Percentiles rank a stretch among this genome's conserved stretches.
phyloP scores from a whole-genome alignment of 129 eudicot species.

The Flaveria sonorensis region DNA sequence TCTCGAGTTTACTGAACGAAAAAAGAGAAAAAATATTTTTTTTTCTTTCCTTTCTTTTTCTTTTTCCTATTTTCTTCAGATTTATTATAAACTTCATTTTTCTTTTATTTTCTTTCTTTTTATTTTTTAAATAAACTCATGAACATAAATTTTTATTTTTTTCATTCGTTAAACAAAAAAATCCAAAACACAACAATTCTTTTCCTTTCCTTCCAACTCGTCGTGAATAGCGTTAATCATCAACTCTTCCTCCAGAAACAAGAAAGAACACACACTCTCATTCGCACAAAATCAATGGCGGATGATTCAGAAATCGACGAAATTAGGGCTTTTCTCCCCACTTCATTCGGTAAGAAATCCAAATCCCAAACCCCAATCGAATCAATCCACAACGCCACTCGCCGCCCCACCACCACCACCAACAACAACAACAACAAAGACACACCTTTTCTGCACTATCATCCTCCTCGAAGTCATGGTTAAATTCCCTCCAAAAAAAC shows the following conservation, averaged over 20 bases:
- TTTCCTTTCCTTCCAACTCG: no score
- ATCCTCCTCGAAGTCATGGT: constrained; percentile 67
- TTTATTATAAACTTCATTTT: no score
- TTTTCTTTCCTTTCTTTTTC: no score
- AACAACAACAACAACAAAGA: constrained; percentile 1
- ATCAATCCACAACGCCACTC: constrained; percentile 80
- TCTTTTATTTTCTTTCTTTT: no score
- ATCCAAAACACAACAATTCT: no score
- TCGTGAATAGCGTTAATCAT: no score
- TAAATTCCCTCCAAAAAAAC: constrained; percentile 53
- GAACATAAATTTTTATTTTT: no score
- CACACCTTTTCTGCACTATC: constrained; percentile 50
- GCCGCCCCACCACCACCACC: constrained; percentile 50
- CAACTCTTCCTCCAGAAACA: neutral
- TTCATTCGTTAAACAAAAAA: no score
- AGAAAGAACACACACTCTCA: neutral
- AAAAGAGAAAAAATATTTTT: no score
- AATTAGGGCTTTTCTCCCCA: constrained; percentile 69
- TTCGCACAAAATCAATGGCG: constrained; percentile 40
- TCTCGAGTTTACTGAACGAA: no score
- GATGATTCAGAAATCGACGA: constrained; percentile 76
- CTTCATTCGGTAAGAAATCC: constrained; percentile 75
- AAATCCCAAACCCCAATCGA: constrained; percentile 75
- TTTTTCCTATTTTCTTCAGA: no score
- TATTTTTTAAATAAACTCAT: no score